Percentiles rank a stretch among this genome's conserved stretches.
Conservation (phyloP, 306 rosid species). For the Quercus berberidifolia region DNA sequence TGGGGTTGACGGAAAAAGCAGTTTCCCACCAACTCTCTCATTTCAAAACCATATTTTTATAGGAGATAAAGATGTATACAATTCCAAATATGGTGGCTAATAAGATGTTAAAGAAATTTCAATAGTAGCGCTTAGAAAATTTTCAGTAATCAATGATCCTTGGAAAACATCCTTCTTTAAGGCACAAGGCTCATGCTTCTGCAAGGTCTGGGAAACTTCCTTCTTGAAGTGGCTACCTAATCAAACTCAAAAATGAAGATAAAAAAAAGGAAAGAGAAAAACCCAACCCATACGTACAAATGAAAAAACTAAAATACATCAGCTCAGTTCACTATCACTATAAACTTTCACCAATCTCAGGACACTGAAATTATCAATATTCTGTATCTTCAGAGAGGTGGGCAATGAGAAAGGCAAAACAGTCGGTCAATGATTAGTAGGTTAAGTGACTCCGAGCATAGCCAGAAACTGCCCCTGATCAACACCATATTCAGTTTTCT, state of each 20-base stretch:
- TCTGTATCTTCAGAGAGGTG: constrained; percentile 25
- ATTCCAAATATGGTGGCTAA: not conserved
- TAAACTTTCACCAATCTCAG: constrained; percentile 36
- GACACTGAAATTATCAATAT: constrained; percentile 19
- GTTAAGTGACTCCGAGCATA: constrained; percentile 22
- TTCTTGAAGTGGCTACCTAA: not conserved
- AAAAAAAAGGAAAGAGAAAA: not conserved
- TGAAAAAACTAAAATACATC: constrained; percentile 25
- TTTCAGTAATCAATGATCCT: not conserved
- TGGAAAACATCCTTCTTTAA: not conserved
- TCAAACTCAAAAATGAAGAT: not conserved
- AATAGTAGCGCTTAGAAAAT: not conserved
- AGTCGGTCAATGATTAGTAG: constrained; percentile 32
- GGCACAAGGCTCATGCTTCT: too few relatives aligned
- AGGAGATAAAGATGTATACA: not conserved
- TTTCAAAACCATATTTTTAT: not conserved
- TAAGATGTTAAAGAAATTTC: not conserved
- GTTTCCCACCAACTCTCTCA: not conserved
- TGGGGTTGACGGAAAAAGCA: not conserved
- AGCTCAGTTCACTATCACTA: constrained; percentile 35
- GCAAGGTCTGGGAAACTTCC: not conserved
- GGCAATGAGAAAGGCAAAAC: constrained; percentile 15
- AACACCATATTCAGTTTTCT: constrained; percentile 18
- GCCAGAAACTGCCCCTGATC: constrained; percentile 23
- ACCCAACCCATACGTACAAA: constrained; percentile 20